Conservation (phyloP, 1,284 basidiomycete species). For the Inonotus obliquus region DNA sequence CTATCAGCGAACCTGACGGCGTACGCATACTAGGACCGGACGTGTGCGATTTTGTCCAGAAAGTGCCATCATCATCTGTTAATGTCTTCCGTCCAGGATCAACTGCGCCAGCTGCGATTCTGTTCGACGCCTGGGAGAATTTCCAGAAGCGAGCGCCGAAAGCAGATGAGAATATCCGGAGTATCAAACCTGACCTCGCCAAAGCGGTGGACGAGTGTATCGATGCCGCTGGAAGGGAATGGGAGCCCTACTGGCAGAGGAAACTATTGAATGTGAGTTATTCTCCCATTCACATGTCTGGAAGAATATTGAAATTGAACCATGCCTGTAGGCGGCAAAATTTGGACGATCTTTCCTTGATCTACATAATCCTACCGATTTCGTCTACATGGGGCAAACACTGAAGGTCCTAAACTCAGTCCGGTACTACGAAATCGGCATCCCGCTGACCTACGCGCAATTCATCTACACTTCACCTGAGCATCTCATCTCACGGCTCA, state of each 20-base stretch:
- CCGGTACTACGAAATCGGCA: conserved; percentile 86
- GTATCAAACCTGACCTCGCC: conserved; percentile 81
- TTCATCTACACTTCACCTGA: conserved; percentile 74
- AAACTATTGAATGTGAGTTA: conserved; percentile 72
- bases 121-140: conserved; percentile 90
- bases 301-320: background rate
- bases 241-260: conserved; percentile 88
- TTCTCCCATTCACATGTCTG: background rate
- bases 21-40: conserved; percentile 78
- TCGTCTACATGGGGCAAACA: conserved; percentile 86
- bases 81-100: conserved; percentile 92
- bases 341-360: conserved; percentile 95
- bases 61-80: conserved; percentile 80
- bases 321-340: conserved; percentile 76
- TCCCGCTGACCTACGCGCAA: conserved; percentile 89
- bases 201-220: conserved; percentile 90
- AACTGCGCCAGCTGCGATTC: conserved; percentile 84
- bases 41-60: conserved; percentile 87
- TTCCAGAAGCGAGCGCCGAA: conserved; percentile 82
- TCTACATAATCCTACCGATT: conserved; percentile 85
- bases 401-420: conserved; percentile 96
- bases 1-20: conserved; percentile 85
- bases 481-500: conserved; percentile 78
- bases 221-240: conserved; percentile 90
- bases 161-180: conserved; percentile 90